A percentile compares a stretch with the other conserved stretches of the same genome.
phyloP scores from a whole-genome alignment of 148 eudicot species.

The Vaccinium corymbosum region DNA sequence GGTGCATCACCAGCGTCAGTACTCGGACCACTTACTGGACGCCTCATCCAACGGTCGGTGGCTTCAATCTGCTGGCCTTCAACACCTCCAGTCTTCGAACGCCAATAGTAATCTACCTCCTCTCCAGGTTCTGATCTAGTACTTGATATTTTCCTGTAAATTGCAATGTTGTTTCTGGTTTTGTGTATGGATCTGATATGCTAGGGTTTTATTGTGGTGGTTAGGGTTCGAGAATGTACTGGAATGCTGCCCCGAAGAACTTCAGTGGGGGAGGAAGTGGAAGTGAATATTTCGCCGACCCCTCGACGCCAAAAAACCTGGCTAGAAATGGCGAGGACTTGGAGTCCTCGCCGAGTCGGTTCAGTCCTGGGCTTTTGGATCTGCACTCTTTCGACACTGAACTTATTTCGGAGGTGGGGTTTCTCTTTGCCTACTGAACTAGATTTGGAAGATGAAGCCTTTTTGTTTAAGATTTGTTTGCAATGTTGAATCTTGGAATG shows the following conservation, averaged over 20 bases:
- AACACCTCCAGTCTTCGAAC: conserved; percentile 46
- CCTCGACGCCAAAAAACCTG: conserved; percentile 51
- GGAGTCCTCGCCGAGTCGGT: conserved; percentile 45
- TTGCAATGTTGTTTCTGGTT: background rate
- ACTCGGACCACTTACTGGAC: conserved; percentile 78
- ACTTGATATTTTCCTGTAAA: conserved; percentile 1
- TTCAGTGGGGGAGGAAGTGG: conserved; percentile 33
- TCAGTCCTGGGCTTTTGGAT: conserved; percentile 89
- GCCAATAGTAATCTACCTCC: conserved; percentile 29
- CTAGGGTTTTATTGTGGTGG: conserved; percentile 57
- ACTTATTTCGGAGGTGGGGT: conserved; percentile 71
- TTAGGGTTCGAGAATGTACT: conserved; percentile 64
- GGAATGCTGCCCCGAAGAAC: conserved; percentile 44
- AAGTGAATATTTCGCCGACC: conserved; percentile 53
- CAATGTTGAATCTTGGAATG: background rate
- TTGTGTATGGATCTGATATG: conserved; percentile 10
- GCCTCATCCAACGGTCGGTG: conserved; percentile 60
- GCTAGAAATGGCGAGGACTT: conserved; percentile 60
- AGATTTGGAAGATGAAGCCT: background rate
- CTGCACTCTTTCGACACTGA: conserved; percentile 89
- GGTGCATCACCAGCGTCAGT: conserved; percentile 74
- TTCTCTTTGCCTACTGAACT: background rate
- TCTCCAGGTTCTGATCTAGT: conserved; percentile 38
- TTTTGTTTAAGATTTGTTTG: background rate
- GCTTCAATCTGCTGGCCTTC: conserved; percentile 68